Evolutionary conservation across 208 protist species (phyloP).

Genomic region (Porcisia hertigi): DNA sequence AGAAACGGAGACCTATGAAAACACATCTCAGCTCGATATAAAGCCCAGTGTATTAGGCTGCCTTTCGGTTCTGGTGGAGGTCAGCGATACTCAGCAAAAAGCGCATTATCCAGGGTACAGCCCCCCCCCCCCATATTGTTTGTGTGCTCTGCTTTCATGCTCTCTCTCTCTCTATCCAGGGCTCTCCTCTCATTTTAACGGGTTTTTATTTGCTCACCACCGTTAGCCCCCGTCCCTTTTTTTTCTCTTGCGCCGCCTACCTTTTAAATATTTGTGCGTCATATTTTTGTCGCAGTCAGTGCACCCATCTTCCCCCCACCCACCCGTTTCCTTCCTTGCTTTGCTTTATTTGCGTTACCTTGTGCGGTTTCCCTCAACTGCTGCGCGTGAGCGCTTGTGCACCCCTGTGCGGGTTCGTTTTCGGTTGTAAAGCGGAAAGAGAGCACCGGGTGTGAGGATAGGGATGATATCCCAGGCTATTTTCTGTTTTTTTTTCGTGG

Average conservation of each 20-base stretch:
- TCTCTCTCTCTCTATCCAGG: not conserved
- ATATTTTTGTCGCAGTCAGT: not conserved
- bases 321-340: not conserved
- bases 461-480: not conserved
- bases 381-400: not conserved
- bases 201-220: not conserved
- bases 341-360: not conserved
- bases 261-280: not conserved
- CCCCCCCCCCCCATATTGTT: not conserved
- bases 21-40: not conserved
- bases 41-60: not conserved
- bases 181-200: not conserved
- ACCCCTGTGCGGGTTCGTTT: not conserved
- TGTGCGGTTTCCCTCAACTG: not conserved
- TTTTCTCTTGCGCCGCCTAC: not conserved
- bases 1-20: too few relatives aligned
- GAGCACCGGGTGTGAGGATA: not conserved
- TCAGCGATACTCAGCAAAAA: too few relatives aligned
- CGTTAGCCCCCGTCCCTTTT: not conserved
- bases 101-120: too few relatives aligned
- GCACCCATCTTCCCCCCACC: too few relatives aligned
- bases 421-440: too few relatives aligned
- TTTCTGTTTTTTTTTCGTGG: constrained; percentile 11
- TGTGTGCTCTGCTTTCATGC: not conserved
- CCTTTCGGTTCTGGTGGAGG: not conserved